These are phyloP conservation scores for Fusarium lyarnte DNA, from an alignment of 2,329 filamentous ascomycete species.

Conservation along the genomic window DNA sequence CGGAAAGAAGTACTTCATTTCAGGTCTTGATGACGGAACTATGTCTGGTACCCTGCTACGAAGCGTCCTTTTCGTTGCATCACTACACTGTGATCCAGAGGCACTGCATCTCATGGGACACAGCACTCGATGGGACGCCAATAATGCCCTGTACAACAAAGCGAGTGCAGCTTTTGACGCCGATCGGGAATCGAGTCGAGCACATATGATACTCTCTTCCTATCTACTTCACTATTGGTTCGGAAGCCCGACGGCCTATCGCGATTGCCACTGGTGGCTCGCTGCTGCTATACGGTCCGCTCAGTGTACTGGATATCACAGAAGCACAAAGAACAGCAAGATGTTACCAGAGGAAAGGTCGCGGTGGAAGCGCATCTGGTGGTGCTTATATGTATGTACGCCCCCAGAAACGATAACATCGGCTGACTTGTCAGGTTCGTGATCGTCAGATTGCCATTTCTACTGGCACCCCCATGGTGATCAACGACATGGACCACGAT, in stretches of 20 bases:
- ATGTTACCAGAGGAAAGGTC: accelerated
- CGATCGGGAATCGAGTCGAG: background rate
- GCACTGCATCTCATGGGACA: conserved; percentile 3
- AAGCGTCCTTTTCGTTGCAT: conserved; percentile 4
- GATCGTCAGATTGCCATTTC: conserved; percentile 7
- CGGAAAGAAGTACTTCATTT: background rate
- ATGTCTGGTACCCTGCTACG: background rate
- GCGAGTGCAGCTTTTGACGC: background rate
- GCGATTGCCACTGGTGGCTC: conserved; percentile 3
- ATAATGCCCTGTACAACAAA: background rate
- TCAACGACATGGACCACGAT: background rate
- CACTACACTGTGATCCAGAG: background rate
- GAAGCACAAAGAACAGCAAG: background rate
- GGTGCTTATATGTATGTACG: background rate
- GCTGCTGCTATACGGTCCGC: conserved; percentile 3
- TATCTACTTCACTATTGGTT: conserved; percentile 27
- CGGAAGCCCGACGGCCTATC: conserved; percentile 2
- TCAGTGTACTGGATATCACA: background rate
- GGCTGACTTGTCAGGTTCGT: background rate
- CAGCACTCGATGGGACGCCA: conserved; percentile 1
- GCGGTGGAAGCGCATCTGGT: background rate
- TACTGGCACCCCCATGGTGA: background rate
- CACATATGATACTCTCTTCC: background rate
- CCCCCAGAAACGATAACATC: too few relatives aligned
- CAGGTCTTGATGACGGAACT: background rate